Conservation (phyloP, 495 filamentous ascomycete species). For the Talaromyces wortmannii region DNA sequence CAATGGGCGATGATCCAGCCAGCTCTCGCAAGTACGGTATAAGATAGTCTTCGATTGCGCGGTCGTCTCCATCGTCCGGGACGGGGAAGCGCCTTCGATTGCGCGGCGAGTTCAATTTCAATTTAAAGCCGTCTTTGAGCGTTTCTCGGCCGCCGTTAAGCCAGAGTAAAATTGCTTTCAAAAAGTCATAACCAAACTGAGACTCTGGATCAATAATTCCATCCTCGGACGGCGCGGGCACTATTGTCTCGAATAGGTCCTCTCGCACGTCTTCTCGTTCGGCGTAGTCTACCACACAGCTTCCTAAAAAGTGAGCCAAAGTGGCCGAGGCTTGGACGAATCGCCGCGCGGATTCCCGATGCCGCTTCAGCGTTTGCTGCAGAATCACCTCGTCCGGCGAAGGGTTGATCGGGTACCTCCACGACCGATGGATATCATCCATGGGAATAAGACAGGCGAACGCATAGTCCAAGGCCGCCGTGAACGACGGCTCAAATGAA, state of each 20-base stretch:
- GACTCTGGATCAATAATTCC: slow-evolving; percentile 28
- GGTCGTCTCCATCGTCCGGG: slow-evolving; percentile 33
- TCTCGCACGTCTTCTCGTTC: slow-evolving; percentile 12
- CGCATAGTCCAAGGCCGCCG: slow-evolving; percentile 38
- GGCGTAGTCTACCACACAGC: slow-evolving; percentile 28
- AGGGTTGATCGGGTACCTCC: slow-evolving; percentile 57
- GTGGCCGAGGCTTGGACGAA: slow-evolving; percentile 67
- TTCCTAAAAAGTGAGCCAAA: slow-evolving; percentile 48
- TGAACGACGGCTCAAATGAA: slow-evolving; percentile 36
- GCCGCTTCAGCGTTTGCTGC: slow-evolving; percentile 49
- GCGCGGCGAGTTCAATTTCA: slow-evolving; percentile 20
- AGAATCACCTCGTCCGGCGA: slow-evolving; percentile 40
- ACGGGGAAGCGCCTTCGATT: slow-evolving; percentile 44
- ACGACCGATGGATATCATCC: slow-evolving; percentile 45
- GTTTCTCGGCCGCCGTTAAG: slow-evolving; percentile 47
- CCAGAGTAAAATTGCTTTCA: slow-evolving; percentile 59
- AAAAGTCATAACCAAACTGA: slow-evolving; percentile 58
- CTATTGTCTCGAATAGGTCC: slow-evolving; percentile 35
- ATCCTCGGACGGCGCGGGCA: slow-evolving; percentile 41
- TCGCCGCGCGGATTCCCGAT: slow-evolving; percentile 51
- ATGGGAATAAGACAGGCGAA: slow-evolving; percentile 45
- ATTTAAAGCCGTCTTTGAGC: slow-evolving; percentile 50
- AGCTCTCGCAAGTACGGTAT: slow-evolving; percentile 52
- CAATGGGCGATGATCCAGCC: slow-evolving; percentile 38
- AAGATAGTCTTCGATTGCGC: slow-evolving; percentile 47